Conservation (phyloP, 805 yeast species). For the Candida broadrunensis region DNA sequence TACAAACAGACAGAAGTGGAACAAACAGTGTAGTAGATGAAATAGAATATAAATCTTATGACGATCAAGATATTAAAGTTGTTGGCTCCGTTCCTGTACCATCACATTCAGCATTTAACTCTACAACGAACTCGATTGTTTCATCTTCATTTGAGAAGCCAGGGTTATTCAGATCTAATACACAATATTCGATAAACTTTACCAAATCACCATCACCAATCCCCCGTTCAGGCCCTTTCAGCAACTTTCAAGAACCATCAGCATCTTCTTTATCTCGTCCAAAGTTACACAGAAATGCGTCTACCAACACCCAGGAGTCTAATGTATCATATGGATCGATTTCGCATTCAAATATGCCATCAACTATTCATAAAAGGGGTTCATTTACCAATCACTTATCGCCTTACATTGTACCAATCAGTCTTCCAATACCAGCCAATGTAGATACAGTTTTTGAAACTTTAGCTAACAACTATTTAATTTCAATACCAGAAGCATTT, state of each 20-base stretch:
- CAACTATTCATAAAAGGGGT: conserved; percentile 2
- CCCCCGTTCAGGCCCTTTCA: conserved; percentile 10
- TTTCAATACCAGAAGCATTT: conserved; percentile 47
- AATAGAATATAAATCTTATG: conserved; percentile 2
- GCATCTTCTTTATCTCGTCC: conserved; percentile 23
- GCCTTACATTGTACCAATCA: conserved; percentile 39
- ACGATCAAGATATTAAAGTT: background rate
- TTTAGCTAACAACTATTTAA: conserved; percentile 48
- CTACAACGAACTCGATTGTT: conserved; percentile 7
- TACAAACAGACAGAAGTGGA: conserved; percentile 1
- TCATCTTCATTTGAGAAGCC: conserved; percentile 19
- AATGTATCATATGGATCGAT: conserved; percentile 15
- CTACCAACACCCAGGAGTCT: conserved; percentile 37
- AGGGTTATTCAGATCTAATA: conserved; percentile 13
- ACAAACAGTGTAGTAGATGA: conserved; percentile 4
- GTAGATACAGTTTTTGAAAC: conserved; percentile 45
- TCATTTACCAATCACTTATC: conserved; percentile 12
- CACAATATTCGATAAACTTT: conserved; percentile 13
- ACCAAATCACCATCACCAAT: conserved; percentile 20
- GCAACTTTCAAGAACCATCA: conserved; percentile 14
- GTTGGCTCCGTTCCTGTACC: conserved; percentile 16
- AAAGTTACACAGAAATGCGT: conserved; percentile 26
- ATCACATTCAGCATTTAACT: conserved; percentile 3
- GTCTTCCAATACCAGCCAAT: conserved; percentile 40
- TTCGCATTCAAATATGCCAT: conserved; percentile 3